Conservation (phyloP, 148 eudicot genomes). For the Limonium bicolor region DNA sequence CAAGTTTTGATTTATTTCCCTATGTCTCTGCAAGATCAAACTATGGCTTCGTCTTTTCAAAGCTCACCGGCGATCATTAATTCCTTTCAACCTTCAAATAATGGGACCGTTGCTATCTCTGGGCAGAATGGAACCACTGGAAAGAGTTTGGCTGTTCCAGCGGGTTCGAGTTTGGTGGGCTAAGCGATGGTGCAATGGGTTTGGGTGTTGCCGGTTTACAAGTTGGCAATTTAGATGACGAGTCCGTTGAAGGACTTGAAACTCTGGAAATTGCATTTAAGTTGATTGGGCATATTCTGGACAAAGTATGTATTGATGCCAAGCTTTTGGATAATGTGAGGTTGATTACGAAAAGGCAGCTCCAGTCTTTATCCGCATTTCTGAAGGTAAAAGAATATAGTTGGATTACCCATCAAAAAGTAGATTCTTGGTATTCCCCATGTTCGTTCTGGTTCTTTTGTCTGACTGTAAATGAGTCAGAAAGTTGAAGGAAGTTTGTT, state of each 20-base stretch:
- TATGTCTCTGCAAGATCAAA: constrained; percentile 27
- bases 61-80: constrained; percentile 51
- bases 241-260: constrained; percentile 62
- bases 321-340: constrained; percentile 66
- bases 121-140: no score
- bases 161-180: no score
- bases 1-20: constrained; percentile 27
- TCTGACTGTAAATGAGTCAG: no score
- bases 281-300: constrained; percentile 43
- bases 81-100: constrained; percentile 24
- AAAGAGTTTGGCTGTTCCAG: no score
- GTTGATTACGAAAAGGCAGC: constrained; percentile 54
- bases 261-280: constrained; percentile 64
- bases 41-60: constrained; percentile 46
- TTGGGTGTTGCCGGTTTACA: constrained; percentile 16
- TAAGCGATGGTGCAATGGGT: no score
- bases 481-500: no score
- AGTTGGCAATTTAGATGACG: constrained; percentile 59
- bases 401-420: no score
- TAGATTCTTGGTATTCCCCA: no score
- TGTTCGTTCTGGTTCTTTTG: no score
- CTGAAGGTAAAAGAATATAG: no score
- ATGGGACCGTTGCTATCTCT: no score
- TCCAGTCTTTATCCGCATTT: constrained; percentile 51
- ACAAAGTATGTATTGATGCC: constrained; percentile 38